phyloP scores from a whole-genome alignment of 352 stramenopile genomes.

The Globisporangium cylindrosporum region DNA sequence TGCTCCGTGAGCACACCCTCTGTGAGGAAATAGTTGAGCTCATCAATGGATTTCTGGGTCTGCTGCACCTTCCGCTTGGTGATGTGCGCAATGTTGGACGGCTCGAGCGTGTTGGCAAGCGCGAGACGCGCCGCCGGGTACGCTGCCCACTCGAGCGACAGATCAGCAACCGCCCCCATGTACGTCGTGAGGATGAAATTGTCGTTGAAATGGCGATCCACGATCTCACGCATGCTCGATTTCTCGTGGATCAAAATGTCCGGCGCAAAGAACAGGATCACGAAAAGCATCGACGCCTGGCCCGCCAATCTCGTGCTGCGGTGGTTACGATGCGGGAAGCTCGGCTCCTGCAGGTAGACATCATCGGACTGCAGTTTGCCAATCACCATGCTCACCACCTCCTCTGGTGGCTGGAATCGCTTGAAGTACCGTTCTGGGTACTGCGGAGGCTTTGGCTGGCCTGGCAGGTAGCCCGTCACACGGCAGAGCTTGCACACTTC shows the following conservation, averaged over 20 bases:
- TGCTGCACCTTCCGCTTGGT: slow-evolving; percentile 86
- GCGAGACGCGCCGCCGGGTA: slow-evolving; percentile 89
- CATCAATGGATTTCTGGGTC: slow-evolving; percentile 83
- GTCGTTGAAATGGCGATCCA: slow-evolving; percentile 95
- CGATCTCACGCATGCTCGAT: slow-evolving; percentile 92
- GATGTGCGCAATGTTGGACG: slow-evolving; percentile 87
- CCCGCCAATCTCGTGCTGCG: slow-evolving; percentile 87
- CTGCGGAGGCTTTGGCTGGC: slow-evolving; percentile 78
- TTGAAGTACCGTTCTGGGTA: slow-evolving; percentile 90
- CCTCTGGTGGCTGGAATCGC: slow-evolving; percentile 81
- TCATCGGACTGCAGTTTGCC: slow-evolving; percentile 93
- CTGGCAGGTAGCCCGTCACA: slow-evolving; percentile 87
- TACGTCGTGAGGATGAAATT: slow-evolving; percentile 96
- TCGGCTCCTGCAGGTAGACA: slow-evolving; percentile 90
- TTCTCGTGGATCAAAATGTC: slow-evolving; percentile 91
- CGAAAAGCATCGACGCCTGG: slow-evolving; percentile 94
- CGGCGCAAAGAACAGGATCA: slow-evolving; percentile 93
- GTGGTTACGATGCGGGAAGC: slow-evolving; percentile 92
- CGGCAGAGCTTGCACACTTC: slow-evolving; percentile 90
- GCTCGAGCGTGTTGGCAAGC: slow-evolving; percentile 87
- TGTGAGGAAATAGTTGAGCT: slow-evolving; percentile 90
- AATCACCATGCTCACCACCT: slow-evolving; percentile 92
- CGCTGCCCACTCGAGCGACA: slow-evolving; percentile 90
- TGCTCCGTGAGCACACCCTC: slow-evolving; percentile 91
- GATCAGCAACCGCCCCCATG: slow-evolving; percentile 92